These are phyloP conservation scores for Pelargonium australe DNA, from an alignment of 441 rosid species.

Conservation along the genomic window DNA sequence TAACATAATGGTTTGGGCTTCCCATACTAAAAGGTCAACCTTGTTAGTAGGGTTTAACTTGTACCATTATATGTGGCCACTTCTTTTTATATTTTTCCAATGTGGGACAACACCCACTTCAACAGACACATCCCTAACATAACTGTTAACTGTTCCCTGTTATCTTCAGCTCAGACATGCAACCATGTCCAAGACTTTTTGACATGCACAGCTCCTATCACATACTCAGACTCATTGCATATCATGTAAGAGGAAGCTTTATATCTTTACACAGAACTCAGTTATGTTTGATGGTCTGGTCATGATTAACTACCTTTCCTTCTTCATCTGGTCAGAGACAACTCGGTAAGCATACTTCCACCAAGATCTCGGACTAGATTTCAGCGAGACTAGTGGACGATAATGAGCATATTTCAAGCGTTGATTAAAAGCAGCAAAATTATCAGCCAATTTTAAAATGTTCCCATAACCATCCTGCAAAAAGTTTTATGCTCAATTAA, in stretches of 20 bases:
- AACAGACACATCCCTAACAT: no score
- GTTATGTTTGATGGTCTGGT: no score
- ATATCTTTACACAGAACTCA: no score
- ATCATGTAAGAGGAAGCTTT: not conserved
- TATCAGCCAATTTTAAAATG: conserved; percentile 85
- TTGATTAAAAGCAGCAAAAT: conserved; percentile 82
- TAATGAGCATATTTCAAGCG: conserved; percentile 86
- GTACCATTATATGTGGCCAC: no score
- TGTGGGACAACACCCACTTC: no score
- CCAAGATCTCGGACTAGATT: conserved; percentile 74
- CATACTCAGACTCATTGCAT: not conserved
- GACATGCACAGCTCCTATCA: not conserved
- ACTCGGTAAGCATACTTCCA: conserved; percentile 90
- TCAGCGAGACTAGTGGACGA: conserved; percentile 74
- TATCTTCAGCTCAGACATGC: not conserved
- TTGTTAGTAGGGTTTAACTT: no score
- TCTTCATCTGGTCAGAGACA: conserved; percentile 83
- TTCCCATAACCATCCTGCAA: conserved; percentile 88
- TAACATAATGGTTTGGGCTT: no score
- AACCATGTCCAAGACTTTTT: not conserved
- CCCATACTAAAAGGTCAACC: no score
- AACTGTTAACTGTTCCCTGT: not conserved
- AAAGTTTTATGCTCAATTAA: conserved; percentile 16
- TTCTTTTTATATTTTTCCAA: no score
- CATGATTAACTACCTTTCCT: conserved; percentile 54